phyloP scores from a whole-genome alignment of 2,329 filamentous ascomycete species.

The Colletotrichum tabaci region DNA sequence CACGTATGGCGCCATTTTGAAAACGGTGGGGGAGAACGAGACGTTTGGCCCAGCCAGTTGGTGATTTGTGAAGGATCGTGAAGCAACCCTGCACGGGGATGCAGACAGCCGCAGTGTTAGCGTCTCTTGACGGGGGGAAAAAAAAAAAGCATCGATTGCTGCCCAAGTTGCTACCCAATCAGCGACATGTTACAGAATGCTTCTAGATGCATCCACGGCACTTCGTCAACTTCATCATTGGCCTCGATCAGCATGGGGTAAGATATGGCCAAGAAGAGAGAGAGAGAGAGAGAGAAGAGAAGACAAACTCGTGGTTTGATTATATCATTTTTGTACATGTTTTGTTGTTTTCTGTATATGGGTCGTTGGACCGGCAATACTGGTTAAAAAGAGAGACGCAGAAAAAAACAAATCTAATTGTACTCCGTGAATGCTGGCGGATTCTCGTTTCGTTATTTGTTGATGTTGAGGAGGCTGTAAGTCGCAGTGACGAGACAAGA shows the following conservation, averaged over 20 bases:
- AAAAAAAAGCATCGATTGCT: constrained; percentile 15
- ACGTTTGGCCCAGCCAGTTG: constrained; percentile 53
- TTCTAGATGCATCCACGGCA: neutral
- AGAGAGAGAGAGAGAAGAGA: constrained; percentile 1
- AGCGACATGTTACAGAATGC: neutral
- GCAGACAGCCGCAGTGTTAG: constrained; percentile 32
- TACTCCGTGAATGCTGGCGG: constrained; percentile 42
- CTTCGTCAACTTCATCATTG: neutral
- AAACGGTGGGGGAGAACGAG: constrained; percentile 45
- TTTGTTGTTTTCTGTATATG: constrained; percentile 5
- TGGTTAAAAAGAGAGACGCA: constrained; percentile 1
- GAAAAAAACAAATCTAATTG: constrained; percentile 35
- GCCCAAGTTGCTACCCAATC: constrained; percentile 38
- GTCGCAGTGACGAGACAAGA: constrained; percentile 16
- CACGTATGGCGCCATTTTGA: constrained; percentile 44
- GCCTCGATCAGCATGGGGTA: neutral
- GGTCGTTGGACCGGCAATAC: constrained; percentile 2
- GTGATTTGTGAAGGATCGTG: constrained; percentile 50
- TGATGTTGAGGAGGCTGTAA: constrained; percentile 20
- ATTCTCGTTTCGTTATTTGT: constrained; percentile 41
- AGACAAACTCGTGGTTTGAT: constrained; percentile 14
- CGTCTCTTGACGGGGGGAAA: constrained; percentile 1
- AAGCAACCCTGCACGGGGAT: constrained; percentile 26
- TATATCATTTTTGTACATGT: constrained; percentile 20
- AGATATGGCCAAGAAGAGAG: too few relatives aligned